Conservation (phyloP, 495 filamentous ascomycete species). For the Ramalina intermedia region DNA sequence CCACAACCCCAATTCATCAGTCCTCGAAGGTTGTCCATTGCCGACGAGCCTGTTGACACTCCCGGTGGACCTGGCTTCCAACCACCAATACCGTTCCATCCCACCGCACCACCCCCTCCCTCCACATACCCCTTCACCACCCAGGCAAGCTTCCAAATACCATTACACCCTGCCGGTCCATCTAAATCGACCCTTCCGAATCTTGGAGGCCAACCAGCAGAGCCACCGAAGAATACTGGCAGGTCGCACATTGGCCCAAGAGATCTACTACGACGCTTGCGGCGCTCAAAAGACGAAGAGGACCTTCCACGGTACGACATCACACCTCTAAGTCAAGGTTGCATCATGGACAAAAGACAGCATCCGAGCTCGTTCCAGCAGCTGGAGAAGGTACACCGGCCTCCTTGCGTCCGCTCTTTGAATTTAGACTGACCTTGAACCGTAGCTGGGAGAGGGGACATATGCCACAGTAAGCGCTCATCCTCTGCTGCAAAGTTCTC, state of each 20-base stretch:
- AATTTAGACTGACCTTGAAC: conserved; percentile 9
- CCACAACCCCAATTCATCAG: not conserved
- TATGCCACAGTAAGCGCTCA: conserved; percentile 74
- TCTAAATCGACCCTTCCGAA: too few relatives aligned
- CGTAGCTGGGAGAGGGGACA: conserved; percentile 83
- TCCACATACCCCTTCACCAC: conserved; percentile 1
- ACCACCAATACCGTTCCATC: too few relatives aligned
- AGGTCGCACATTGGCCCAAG: not conserved
- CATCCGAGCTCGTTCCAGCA: conserved; percentile 94
- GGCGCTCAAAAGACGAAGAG: not conserved
- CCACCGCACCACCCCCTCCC: not conserved
- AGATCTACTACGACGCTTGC: not conserved
- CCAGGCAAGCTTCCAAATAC: not conserved
- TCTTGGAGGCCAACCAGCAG: too few relatives aligned
- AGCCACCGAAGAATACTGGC: too few relatives aligned
- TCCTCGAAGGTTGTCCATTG: too few relatives aligned
- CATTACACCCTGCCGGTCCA: not conserved
- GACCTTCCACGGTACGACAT: not conserved
- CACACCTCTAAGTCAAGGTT: conserved; percentile 1
- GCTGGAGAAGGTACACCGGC: conserved; percentile 60
- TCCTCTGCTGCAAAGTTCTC: not conserved
- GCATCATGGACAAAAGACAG: conserved; percentile 59
- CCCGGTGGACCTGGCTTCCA: too few relatives aligned
- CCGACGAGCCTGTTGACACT: too few relatives aligned
- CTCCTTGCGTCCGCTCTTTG: not conserved